Base-by-base conservation (phyloP, 208 protist genomes). In the Trypanosoma platydactyli region DNA sequence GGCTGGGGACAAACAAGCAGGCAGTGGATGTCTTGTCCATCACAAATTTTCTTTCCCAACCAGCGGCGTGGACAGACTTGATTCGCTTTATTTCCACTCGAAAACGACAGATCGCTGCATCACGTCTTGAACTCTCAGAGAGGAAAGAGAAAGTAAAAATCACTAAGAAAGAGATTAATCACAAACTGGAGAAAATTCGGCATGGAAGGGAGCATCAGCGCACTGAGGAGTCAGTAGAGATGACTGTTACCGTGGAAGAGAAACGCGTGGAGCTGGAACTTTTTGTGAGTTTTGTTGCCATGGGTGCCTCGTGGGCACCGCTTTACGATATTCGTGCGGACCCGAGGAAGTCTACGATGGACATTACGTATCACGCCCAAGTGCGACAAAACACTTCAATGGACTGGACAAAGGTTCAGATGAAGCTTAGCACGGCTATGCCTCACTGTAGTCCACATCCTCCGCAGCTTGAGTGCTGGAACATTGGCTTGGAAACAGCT, bases 251-350 rank as follows among this genome's bases (percentile, higher is more conserved):
- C 46, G 69, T 67, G 15, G 27, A 33, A 20, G 58, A 55, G 29
- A 33, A 9, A n/a, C 25, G 13, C 13, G 56, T 59, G 5, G 49
- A 63, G 68, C 61, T 88, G 61, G 35, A 58, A 44, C 42, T 88
- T 50, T 54, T 69, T 50, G 24, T 84, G 20, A 76, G 69, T 20
- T 88, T 73, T 59, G 66, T 84, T 13, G 68, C 71, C 45, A 68
- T 45, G 41, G 76, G 73, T 7, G 81, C 75, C 0, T 64, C 68
- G 4, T 88, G 81, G 81, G 65, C 59, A 24, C 75, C 78, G 0
- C 52, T 78, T 25, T 87, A 81, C 48, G 81, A 87, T 45, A 63
- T 87, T 41, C 81, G 81, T 35, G 71, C 84, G 30, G 60, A 76
- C 46, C 54, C 64, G 54, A 70, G 35, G 9, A 20, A 55, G 12